Evolutionary conservation across 2,329 filamentous ascomycete genomes (phyloP).

Genomic region (Rhytidhysteron rufulum): DNA sequence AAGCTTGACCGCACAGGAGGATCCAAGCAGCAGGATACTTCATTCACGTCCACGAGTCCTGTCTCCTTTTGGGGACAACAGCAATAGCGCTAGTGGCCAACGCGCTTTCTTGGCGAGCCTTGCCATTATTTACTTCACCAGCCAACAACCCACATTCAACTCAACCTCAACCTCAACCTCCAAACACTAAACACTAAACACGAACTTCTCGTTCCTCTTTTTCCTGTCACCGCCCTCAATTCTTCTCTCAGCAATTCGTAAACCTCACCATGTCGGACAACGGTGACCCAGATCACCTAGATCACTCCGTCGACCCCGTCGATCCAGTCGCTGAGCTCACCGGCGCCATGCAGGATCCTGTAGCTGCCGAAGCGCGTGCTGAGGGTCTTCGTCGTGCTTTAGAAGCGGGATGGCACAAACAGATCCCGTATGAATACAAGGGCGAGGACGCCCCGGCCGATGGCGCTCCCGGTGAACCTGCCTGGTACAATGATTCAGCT

Average conservation of each 20-base stretch:
- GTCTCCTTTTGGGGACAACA: too few species aligned
- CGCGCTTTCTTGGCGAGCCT: too few species aligned
- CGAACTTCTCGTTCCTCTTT: neutral
- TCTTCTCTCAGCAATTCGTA: neutral
- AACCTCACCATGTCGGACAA: neutral
- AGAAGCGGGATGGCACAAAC: slow-evolving; percentile 47
- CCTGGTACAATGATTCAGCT: slow-evolving; percentile 54
- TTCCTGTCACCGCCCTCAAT: neutral
- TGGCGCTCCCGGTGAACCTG: slow-evolving; percentile 3
- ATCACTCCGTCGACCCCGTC: too few species aligned
- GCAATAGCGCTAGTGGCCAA: too few species aligned
- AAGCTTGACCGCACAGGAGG: too few species aligned
- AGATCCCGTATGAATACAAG: slow-evolving; percentile 49
- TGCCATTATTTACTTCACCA: too few species aligned
- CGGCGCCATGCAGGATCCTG: neutral
- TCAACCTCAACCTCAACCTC: neutral
- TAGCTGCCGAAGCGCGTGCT: slow-evolving; percentile 6
- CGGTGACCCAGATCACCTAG: neutral
- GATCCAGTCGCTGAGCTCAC: too few species aligned
- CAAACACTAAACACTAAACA: neutral
- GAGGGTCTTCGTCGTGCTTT: slow-evolving; percentile 23
- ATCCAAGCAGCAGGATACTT: too few species aligned
- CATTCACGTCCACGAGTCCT: too few species aligned
- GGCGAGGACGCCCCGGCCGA: slow-evolving; percentile 12
- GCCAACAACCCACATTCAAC: too few species aligned